These are phyloP conservation scores for Cryphonectria naterciae DNA, from an alignment of 2,329 filamentous ascomycete species.

Conservation along the genomic window DNA sequence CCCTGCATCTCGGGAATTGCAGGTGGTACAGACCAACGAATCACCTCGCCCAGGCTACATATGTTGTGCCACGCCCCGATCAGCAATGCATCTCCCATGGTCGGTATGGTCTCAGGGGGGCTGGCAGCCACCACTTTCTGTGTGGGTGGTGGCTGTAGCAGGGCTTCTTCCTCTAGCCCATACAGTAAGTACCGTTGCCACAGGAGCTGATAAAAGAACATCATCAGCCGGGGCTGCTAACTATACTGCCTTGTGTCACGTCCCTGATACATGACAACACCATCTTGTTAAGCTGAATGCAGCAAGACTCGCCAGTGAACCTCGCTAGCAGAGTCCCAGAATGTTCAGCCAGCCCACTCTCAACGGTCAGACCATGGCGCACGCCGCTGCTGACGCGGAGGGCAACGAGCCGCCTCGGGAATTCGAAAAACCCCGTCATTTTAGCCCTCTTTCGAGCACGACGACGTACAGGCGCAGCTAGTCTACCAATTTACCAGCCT, in stretches of 20 bases:
- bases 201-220: not conserved
- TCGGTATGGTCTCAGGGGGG: not conserved
- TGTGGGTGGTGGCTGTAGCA: not conserved
- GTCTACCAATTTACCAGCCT: not conserved
- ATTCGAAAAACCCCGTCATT: not conserved
- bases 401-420: not conserved
- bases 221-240: not conserved
- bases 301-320: not conserved
- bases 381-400: not conserved
- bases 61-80: not conserved
- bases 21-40: constrained; percentile 16
- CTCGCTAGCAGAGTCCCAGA: not conserved
- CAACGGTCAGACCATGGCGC: not conserved
- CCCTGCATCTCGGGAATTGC: not conserved
- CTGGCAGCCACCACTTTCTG: not conserved
- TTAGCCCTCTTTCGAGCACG: not conserved
- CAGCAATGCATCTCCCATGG: not conserved
- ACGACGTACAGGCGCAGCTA: not conserved
- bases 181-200: not conserved
- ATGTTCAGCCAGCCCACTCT: not conserved
- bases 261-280: not conserved
- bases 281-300: not conserved
- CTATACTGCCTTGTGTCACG: not conserved
- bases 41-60: not conserved
- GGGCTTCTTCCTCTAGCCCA: not conserved